phyloP scores from a whole-genome alignment of 1,284 basidiomycete species.

The Trametes pubescens region DNA sequence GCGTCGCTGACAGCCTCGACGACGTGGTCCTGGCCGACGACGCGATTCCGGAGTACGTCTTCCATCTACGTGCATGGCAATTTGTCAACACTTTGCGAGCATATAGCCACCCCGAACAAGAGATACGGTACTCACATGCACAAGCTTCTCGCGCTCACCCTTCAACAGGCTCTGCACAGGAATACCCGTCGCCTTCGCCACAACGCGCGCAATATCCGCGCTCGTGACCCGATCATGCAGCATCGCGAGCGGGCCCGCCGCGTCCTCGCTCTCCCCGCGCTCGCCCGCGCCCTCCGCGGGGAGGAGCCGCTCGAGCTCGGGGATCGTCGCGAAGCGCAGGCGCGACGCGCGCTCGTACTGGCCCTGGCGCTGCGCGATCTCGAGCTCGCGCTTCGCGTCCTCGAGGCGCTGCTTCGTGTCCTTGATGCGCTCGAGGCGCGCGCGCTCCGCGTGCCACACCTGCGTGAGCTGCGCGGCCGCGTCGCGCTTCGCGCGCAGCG shows the following conservation, averaged over 20 bases:
- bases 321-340: constrained; percentile 86
- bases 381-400: constrained; percentile 84
- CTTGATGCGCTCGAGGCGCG: constrained; percentile 81
- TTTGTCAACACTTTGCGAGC: constrained; percentile 14
- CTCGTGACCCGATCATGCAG: constrained; percentile 89
- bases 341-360: constrained; percentile 85
- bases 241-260: constrained; percentile 65
- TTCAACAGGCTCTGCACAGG: constrained; percentile 90
- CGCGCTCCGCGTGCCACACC: constrained; percentile 84
- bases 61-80: constrained; percentile 73
- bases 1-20: constrained; percentile 85
- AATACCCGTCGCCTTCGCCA: constrained; percentile 91
- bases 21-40: constrained; percentile 91
- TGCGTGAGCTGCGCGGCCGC: constrained; percentile 70
- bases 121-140: constrained; percentile 68
- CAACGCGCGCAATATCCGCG: constrained; percentile 88
- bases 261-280: constrained; percentile 50
- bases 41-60: constrained; percentile 73
- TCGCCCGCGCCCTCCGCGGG: constrained; percentile 63
- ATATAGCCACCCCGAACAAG: neutral
- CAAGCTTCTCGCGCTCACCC: constrained; percentile 89
- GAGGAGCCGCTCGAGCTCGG: constrained; percentile 79
- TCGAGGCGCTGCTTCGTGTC: constrained; percentile 84
- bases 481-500: constrained; percentile 65
- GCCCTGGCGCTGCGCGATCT: constrained; percentile 87